Percentiles rank a stretch among this genome's conserved stretches.
Evolutionary conservation across 441 rosid species (phyloP).

Genomic region (Populus hybrid): DNA sequence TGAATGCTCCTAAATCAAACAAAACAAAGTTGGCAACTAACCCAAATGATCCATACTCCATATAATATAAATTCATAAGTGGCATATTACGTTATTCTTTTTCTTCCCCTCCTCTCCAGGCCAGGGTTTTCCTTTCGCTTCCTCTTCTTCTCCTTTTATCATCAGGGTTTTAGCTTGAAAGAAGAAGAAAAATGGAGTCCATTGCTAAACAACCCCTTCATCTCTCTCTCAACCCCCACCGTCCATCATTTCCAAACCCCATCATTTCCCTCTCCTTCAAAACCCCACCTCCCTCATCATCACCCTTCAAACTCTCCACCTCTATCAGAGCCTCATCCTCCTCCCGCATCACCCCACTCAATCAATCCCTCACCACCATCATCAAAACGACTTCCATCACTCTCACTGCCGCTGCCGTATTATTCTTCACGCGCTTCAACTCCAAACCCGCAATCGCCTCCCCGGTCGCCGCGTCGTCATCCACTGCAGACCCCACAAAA

Average conservation of each 20-base stretch:
- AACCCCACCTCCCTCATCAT: not conserved
- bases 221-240: constrained; percentile 34
- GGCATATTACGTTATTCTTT: constrained; percentile 11
- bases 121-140: constrained; percentile 25
- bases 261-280: not conserved
- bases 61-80: not conserved
- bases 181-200: constrained; percentile 53
- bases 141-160: not conserved
- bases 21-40: no score
- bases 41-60: no score
- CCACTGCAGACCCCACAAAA: constrained; percentile 29
- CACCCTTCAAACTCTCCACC: constrained; percentile 8
- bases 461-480: constrained; percentile 31
- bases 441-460: constrained; percentile 51
- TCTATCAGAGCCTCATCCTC: constrained; percentile 43
- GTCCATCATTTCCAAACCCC: constrained; percentile 24
- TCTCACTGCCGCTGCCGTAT: constrained; percentile 57
- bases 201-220: constrained; percentile 41
- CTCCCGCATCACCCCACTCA: constrained; percentile 25
- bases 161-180: constrained; percentile 34
- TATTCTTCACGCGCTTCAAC: constrained; percentile 55
- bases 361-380: constrained; percentile 28
- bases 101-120: not conserved
- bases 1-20: no score
- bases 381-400: constrained; percentile 55